Base-by-base conservation (phyloP, 257 asterid species). In the Lantana camara region DNA sequence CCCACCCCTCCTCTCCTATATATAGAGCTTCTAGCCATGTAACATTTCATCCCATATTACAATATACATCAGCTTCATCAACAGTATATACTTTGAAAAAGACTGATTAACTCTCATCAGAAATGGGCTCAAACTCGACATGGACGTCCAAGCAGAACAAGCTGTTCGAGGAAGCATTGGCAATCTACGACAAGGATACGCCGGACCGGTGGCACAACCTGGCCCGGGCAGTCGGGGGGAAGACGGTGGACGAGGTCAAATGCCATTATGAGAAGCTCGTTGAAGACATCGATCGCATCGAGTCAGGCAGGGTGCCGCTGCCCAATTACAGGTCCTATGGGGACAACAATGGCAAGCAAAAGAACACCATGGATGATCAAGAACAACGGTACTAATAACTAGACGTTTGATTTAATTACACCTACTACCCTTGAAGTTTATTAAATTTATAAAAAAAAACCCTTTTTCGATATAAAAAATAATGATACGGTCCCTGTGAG, bases 241-340 rank as follows among this genome's bases (percentile, higher is more conserved):
- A 88, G 79, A 74, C 88, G 9, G 88, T 70, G 59, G 91, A 83
- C 51, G 95, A 88, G 21, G 86, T 88, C 73, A 85, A 82, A 59
- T 14, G 41, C 20, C 96, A 88, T 58, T 88, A 85, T 60, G 75
- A 78, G 22, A 69, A 54, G 81, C 90, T 85, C 5, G 80, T 76
- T 2, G 80, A 83, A 46, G 96, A 88, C 63, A 64, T 88, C 30
- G 23, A 75, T 0, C 73, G 3, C 47, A 88, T 88, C 4, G 95
- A 88, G 49, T 60, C 87, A 0, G 96, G 95, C n/a, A 54, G 54
- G 32, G 66, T 82, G 42, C 92, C 90, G 0, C 21, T 85, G 58
- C 95, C 96, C 17, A 66, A 85, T 3, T 82, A 87, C 57, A 57
- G 29, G 1, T 10, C 76, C 34, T 13, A 27, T 45, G 73, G 29